Evolutionary conservation across 2,329 filamentous ascomycete species (phyloP), one percentile per base, ranked within the genome.

Genomic region (Penicillium sp.): DNA sequence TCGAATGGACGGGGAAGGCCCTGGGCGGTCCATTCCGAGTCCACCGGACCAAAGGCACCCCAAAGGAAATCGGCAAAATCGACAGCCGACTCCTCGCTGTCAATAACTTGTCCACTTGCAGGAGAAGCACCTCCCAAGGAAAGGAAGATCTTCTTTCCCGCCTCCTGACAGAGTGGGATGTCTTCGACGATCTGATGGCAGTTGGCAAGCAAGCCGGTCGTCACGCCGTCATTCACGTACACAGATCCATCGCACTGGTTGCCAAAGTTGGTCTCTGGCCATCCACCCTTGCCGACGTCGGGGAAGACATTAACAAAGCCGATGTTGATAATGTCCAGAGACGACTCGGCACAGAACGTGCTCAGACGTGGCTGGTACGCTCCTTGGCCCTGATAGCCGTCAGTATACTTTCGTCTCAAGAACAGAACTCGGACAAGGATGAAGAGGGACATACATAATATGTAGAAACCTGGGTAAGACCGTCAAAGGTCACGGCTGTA

Each of bases 301-400:
- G 82, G 81, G 62, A 83, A 84, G 40, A 70, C 61, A 61, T 81
- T 81, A 56, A 85, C 72, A 62, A 84, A 85, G 3, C 71, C 80
- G 58, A 84, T 67, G 59, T 79, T 80, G 65, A 85, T 80, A 49
- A 84, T 79, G 60, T 84, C 82, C 57, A 82, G 66, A 30, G 72
- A 74, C 0, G 74, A 68, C 53, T 83, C 78, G 38, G 74, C 64
- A 68, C 82, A 85, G 61, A 81, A 79, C 50, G 79, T 71, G 35
- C 73, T 67, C 21, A 84, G 72, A 18, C 77, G 71, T 21, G 71
- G 66, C 61, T 84, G 81, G 55, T 71, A 55, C 14, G 66, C 58
- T 59, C 81, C 81, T 74, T 84, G 80, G 48, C 82, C 82, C 76
- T 79, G 59, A 11, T 45, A 35, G 51, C 24, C 28, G 48, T 66